These are phyloP conservation scores for Xylaria sp. DNA, from an alignment of 495 filamentous ascomycete species.

Conservation along the genomic window DNA sequence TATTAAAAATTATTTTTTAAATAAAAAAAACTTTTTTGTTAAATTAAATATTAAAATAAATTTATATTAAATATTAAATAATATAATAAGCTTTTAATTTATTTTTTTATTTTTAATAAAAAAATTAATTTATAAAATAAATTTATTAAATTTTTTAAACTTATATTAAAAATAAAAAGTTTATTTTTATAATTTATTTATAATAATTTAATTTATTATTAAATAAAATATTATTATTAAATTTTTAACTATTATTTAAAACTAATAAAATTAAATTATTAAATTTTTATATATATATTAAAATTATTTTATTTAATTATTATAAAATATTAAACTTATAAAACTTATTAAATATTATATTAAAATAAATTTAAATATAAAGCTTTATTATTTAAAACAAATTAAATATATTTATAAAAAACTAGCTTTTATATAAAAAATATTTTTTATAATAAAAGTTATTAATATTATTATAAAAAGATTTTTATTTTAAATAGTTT, in stretches of 20 bases:
- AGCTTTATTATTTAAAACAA: too few species aligned
- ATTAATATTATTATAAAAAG: neutral
- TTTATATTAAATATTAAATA: too few species aligned
- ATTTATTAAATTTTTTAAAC: too few species aligned
- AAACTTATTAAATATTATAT: neutral
- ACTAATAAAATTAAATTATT: neutral
- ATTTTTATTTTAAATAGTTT: neutral
- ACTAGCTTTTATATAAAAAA: neutral
- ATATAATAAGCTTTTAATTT: neutral
- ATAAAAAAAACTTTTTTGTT: too few species aligned
- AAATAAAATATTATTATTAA: constrained; percentile 5
- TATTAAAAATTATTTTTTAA: too few species aligned
- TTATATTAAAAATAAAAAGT: too few species aligned
- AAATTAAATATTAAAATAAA: too few species aligned
- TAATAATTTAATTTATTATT: neutral
- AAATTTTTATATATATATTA: neutral
- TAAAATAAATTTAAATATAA: neutral
- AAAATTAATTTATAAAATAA: neutral
- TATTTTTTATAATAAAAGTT: neutral
- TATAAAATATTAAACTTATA: neutral
- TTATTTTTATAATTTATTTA: neutral
- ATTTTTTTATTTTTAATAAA: neutral
- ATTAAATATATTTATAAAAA: too few species aligned
- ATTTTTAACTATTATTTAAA: neutral
- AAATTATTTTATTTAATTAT: neutral